Percentiles rank a stretch among this genome's conserved stretches.
Evolutionary conservation across 2,329 filamentous ascomycete genomes (phyloP).

Genomic region (Dactylellina parvicollis): DNA sequence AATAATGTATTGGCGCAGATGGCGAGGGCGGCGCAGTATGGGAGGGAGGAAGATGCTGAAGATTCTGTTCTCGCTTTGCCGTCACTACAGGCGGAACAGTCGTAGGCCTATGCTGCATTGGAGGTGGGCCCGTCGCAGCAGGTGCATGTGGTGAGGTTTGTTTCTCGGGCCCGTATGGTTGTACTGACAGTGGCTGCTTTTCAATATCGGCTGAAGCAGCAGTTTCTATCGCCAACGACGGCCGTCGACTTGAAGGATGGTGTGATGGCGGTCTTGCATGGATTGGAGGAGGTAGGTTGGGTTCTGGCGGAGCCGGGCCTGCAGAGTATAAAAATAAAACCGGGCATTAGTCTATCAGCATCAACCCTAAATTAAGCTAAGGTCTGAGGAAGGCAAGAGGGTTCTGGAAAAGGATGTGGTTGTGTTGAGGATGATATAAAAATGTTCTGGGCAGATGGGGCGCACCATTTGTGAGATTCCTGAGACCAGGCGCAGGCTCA

Average conservation of each 20-base stretch:
- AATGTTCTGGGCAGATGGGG: slow-evolving; percentile 44
- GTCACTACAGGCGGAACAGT: slow-evolving; percentile 53
- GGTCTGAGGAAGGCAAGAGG: slow-evolving; percentile 22
- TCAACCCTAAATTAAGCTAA: slow-evolving; percentile 49
- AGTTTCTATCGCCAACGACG: slow-evolving; percentile 50
- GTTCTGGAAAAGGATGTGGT: slow-evolving; percentile 41
- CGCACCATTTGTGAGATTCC: slow-evolving; percentile 54
- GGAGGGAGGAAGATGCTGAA: slow-evolving; percentile 47
- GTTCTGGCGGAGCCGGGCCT: slow-evolving; percentile 50
- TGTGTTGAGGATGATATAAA: slow-evolving; percentile 54
- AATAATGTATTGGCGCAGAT: slow-evolving; percentile 38
- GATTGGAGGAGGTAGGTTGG: slow-evolving; percentile 50
- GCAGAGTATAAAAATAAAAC: slow-evolving; percentile 50
- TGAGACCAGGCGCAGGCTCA: slow-evolving; percentile 46
- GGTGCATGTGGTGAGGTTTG: slow-evolving; percentile 49
- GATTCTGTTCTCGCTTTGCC: slow-evolving; percentile 51
- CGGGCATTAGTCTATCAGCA: slow-evolving; percentile 33
- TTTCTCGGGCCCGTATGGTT: slow-evolving; percentile 47
- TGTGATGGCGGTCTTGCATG: slow-evolving; percentile 41
- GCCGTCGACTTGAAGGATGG: slow-evolving; percentile 46
- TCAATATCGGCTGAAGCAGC: slow-evolving; percentile 44
- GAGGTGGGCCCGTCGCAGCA: slow-evolving; percentile 44
- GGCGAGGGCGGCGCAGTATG: slow-evolving; percentile 46
- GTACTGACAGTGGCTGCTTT: slow-evolving; percentile 32
- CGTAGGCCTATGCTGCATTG: slow-evolving; percentile 53